Evolutionary conservation across 768 basidiomycete species (phyloP).

Genomic region (Neoboletus brunneissimus): DNA sequence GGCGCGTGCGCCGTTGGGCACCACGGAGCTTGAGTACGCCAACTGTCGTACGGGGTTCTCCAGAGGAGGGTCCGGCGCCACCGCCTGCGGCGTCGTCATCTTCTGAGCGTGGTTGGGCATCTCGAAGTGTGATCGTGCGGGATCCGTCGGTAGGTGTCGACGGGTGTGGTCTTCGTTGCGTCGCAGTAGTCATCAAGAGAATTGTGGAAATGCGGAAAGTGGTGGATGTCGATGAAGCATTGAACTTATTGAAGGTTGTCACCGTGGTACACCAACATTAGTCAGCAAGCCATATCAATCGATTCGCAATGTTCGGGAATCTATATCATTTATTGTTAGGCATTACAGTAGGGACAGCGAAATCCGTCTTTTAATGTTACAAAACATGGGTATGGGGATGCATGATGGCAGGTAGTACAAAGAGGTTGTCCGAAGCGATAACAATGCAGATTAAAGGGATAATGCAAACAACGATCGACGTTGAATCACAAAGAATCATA

Average conservation of each 20-base stretch:
- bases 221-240: no score
- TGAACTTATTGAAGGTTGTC: no score
- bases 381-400: conserved; percentile 22
- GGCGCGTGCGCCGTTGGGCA: conserved; percentile 41
- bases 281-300: conserved; percentile 12
- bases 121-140: conserved; percentile 48
- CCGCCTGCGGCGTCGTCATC: conserved; percentile 17
- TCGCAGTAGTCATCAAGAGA: conserved; percentile 19
- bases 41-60: conserved; percentile 24
- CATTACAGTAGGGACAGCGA: conserved; percentile 19
- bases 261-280: no score
- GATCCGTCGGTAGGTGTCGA: conserved; percentile 51
- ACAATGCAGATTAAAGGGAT: conserved; percentile 22
- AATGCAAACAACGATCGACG: conserved; percentile 32
- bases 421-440: conserved; percentile 21
- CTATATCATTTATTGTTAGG: conserved; percentile 11
- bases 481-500: conserved; percentile 5
- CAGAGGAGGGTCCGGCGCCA: conserved; percentile 16
- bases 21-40: conserved; percentile 64
- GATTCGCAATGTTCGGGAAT: conserved; percentile 8
- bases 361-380: conserved; percentile 22
- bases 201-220: no score
- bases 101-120: conserved; percentile 34
- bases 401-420: conserved; percentile 26
- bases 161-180: conserved; percentile 34